Percentiles rank a stretch among this genome's conserved stretches.
Conservation (phyloP, 257 asterid genomes). For the Hygrophila difformis region DNA sequence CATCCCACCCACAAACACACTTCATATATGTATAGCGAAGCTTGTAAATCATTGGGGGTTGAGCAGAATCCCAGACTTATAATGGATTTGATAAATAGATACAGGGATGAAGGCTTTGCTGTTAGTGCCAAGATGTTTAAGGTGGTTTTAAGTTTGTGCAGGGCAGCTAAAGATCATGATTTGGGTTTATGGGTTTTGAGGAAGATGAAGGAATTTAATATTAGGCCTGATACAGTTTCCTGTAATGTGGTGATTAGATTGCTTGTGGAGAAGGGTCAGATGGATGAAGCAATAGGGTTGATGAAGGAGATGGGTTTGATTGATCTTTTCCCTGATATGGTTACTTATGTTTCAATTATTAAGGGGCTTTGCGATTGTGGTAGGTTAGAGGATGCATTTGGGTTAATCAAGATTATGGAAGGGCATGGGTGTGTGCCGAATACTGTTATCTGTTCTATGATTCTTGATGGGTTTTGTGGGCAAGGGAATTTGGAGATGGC, state of each 20-base stretch:
- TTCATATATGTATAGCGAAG: slow-evolving; percentile 44
- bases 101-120: slow-evolving; percentile 33
- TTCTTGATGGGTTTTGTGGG: slow-evolving; percentile 66
- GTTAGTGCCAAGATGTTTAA: slow-evolving; percentile 60
- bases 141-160: slow-evolving; percentile 62
- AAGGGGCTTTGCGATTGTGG: slow-evolving; percentile 68
- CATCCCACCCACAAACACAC: slow-evolving; percentile 57
- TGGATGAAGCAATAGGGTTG: slow-evolving; percentile 56
- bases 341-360: slow-evolving; percentile 39
- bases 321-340: slow-evolving; percentile 69
- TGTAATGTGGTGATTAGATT: slow-evolving; percentile 69
- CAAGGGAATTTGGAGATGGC: slow-evolving; percentile 59
- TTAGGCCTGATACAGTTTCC: slow-evolving; percentile 61
- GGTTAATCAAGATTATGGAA: slow-evolving; percentile 51
- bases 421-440: slow-evolving; percentile 60
- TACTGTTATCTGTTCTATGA: slow-evolving; percentile 43
- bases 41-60: slow-evolving; percentile 46
- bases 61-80: slow-evolving; percentile 35
- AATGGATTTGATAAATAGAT: slow-evolving; percentile 44
- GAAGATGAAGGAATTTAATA: slow-evolving; percentile 61
- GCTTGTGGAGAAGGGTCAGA: slow-evolving; percentile 34
- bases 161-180: slow-evolving; percentile 59
- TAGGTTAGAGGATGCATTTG: no score
- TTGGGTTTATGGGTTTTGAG: slow-evolving; percentile 69
- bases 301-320: slow-evolving; percentile 64